Evolutionary conservation across 768 basidiomycete genomes (phyloP), one percentile per base, ranked within the genome.

Genomic region (Suillus americanus): DNA sequence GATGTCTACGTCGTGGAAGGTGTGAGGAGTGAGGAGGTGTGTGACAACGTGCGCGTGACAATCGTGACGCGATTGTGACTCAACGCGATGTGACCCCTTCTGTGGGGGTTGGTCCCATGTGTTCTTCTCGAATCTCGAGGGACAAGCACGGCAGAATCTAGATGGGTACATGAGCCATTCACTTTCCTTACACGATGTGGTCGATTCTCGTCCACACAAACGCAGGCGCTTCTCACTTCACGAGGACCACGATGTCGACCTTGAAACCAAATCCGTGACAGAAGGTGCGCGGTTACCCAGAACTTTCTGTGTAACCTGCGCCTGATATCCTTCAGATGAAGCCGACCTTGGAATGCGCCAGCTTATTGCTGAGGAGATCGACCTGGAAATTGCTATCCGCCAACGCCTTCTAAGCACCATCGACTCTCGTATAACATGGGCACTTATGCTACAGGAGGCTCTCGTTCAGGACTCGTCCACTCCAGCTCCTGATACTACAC

Each of bases 341-440:
- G 73, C 64, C 16, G 66, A 65, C 18, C 53, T 60, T 48, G 51
- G 68, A 25, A 53, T 70, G 35, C 62, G 62, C 65, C 70, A 61
- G 20, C 55, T 67, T 55, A 63, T 77, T 46, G 41, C 57, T 3
- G 78, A 84, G 45, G 83, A 84, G 64, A 62, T 84, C 2, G 75
- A 79, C 66, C 69, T 82, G 43, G 83, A 84, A 64, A 75, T 85
- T 23, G 71, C 78, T 23, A 67, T 84, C 23, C 76, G 82, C 45
- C 69, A 79, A 62, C 76, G 81, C 25, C 72, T 84, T 53, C 73
- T 73, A 13, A 74, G 74, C n/a, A 79, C 81, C 12, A 72, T 82
- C 2, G 74, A 81, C 62, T 79, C 82, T 25, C 78, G 83, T 33
- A 75, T 85, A 18, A 77, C 79, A 45, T 84, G 83, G 83, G 81